Evolutionary conservation across 352 stramenopile genomes (phyloP).

Genomic region (Globisporangium lucens): DNA sequence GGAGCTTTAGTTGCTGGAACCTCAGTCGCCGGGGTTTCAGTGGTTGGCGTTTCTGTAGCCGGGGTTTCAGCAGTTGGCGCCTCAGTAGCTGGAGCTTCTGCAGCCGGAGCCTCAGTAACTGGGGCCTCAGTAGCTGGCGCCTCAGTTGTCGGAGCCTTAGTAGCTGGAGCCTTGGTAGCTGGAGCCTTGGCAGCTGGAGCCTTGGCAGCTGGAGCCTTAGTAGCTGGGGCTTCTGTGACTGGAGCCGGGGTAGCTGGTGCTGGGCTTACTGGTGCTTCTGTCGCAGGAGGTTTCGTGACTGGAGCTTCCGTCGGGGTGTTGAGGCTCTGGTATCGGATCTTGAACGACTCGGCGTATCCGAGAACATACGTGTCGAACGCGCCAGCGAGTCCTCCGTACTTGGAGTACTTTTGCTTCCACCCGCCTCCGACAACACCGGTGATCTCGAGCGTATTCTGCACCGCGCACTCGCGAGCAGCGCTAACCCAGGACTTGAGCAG

Average conservation of each 20-base stretch:
- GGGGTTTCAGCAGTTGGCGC: background rate
- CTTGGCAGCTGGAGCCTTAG: background rate
- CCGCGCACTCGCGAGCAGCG: constrained; percentile 20
- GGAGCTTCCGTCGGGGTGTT: constrained; percentile 13
- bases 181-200: background rate
- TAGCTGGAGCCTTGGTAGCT: background rate
- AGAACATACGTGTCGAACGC: constrained; percentile 17
- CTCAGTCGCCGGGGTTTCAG: background rate
- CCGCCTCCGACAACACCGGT: constrained; percentile 25
- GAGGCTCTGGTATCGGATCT: constrained; percentile 17
- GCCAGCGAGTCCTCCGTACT: constrained; percentile 10
- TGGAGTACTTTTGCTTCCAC: constrained; percentile 24
- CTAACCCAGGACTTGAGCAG: constrained; percentile 14
- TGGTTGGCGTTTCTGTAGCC: background rate
- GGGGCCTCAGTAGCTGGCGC: background rate
- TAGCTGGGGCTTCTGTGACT: background rate
- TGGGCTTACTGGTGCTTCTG: background rate
- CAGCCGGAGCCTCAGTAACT: background rate
- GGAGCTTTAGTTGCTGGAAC: background rate
- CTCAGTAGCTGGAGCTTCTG: background rate
- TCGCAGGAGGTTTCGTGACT: background rate
- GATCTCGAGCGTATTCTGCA: constrained; percentile 20
- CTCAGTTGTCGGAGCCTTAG: background rate
- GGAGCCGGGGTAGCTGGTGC: constrained; percentile 2
- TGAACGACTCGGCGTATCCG: constrained; percentile 27